Percentiles rank a stretch among this genome's conserved stretches.
These are phyloP conservation scores for Leccinum uliginosum DNA, from an alignment of 768 basidiomycete genomes.

Conservation along the genomic window DNA sequence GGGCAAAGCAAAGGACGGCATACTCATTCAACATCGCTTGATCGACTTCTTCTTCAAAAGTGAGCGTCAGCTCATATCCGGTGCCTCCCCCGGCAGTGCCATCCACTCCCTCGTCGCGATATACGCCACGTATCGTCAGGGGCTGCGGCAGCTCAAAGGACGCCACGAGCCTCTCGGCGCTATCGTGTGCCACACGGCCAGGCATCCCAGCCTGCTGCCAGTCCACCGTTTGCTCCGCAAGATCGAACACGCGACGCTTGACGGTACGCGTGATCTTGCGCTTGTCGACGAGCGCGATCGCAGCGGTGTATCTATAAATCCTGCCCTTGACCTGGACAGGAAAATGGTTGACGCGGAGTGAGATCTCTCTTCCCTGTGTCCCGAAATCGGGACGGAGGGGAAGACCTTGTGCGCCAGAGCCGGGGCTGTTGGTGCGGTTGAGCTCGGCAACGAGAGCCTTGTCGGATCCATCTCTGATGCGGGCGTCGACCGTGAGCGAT, in stretches of 20 bases:
- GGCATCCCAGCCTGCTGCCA: conserved; percentile 37
- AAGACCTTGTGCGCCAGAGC: conserved; percentile 16
- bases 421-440: background rate
- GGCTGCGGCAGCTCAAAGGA: conserved; percentile 38
- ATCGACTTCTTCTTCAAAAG: conserved; percentile 37
- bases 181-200: conserved; percentile 43
- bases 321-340: conserved; percentile 37
- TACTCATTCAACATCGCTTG: conserved; percentile 3
- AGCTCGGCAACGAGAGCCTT: conserved; percentile 28
- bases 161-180: conserved; percentile 39
- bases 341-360: conserved; percentile 48
- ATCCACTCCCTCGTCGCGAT: conserved; percentile 36
- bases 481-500: conserved; percentile 50
- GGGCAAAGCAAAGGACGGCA: conserved; percentile 14
- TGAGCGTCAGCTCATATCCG: conserved; percentile 39
- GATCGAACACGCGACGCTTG: conserved; percentile 39
- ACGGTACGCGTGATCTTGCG: conserved; percentile 29
- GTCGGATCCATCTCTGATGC: conserved; percentile 41
- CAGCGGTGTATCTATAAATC: conserved; percentile 39
- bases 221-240: conserved; percentile 38
- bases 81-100: conserved; percentile 21
- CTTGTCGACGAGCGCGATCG: conserved; percentile 18
- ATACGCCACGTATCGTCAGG: conserved; percentile 33
- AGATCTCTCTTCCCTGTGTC: conserved; percentile 34
- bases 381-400: conserved; percentile 47